These are phyloP conservation scores for Maudiozyma barnettii DNA, from an alignment of 805 yeast species.

Conservation along the genomic window DNA sequence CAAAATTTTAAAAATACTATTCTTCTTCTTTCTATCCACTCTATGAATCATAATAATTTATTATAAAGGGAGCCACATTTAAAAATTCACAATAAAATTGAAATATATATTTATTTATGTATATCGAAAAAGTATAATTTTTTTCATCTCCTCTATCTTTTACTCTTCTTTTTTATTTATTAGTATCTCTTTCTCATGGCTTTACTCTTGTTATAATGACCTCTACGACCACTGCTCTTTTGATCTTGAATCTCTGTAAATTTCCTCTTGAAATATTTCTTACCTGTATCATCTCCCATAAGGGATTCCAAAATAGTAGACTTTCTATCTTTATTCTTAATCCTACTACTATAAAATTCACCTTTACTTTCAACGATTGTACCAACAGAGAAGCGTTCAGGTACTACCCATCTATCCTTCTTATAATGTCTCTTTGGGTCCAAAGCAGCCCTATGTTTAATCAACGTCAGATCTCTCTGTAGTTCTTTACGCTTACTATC, in stretches of 20 bases:
- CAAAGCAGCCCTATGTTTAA: constrained; percentile 80
- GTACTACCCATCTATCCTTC: constrained; percentile 68
- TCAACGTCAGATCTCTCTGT: constrained; percentile 66
- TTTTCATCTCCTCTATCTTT: not conserved
- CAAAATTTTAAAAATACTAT: not conserved
- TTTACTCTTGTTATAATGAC: constrained; percentile 52
- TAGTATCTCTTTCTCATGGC: constrained; percentile 40
- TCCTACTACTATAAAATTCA: constrained; percentile 54
- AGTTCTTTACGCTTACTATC: constrained; percentile 48
- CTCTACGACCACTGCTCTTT: constrained; percentile 55
- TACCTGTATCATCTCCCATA: constrained; percentile 59
- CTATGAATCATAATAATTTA: not conserved
- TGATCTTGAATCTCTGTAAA: constrained; percentile 68
- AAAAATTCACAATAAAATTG: not conserved
- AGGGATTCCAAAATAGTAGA: constrained; percentile 74
- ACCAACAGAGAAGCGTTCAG: constrained; percentile 81
- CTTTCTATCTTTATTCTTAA: constrained; percentile 65
- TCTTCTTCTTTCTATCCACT: not conserved
- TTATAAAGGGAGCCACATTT: too few species aligned
- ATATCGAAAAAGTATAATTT: not conserved
- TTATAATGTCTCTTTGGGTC: constrained; percentile 95
- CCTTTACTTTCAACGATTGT: constrained; percentile 75
- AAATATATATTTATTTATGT: not conserved
- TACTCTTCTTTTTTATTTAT: too few species aligned
- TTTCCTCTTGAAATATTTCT: constrained; percentile 74